A percentile compares a stretch with the other conserved stretches of the same genome.
Conservation (phyloP, 1,284 basidiomycete genomes). For the Coniferiporia weirii region DNA sequence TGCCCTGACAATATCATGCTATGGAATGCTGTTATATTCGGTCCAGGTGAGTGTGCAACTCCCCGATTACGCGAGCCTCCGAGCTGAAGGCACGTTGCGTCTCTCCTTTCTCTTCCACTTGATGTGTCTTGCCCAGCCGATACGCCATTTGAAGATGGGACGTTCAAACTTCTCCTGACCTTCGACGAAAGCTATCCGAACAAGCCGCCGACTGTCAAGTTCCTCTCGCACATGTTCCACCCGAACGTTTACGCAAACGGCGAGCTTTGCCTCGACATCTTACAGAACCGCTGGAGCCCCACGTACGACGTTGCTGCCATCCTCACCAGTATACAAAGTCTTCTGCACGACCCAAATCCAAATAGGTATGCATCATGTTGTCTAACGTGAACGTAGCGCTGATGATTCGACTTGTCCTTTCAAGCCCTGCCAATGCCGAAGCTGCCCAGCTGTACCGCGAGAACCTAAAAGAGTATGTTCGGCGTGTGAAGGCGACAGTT, state of each 20-base stretch:
- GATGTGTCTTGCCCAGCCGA: constrained; percentile 56
- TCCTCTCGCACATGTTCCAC: constrained; percentile 97
- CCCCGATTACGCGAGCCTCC: background rate
- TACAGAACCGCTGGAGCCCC: constrained; percentile 97
- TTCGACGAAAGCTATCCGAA: constrained; percentile 99
- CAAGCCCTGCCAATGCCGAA: constrained; percentile 94
- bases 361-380: constrained; percentile 48
- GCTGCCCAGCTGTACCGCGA: constrained; percentile 94
- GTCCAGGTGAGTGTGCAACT: constrained; percentile 67
- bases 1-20: constrained; percentile 98
- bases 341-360: constrained; percentile 96
- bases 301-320: constrained; percentile 99
- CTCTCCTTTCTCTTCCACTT: background rate
- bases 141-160: constrained; percentile 98
- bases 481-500: constrained; percentile 86
- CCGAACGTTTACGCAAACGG: constrained; percentile 99
- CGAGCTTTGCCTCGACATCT: constrained; percentile 95
- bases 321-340: constrained; percentile 90
- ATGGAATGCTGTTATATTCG: constrained; percentile 99
- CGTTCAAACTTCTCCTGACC: constrained; percentile 92
- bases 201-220: constrained; percentile 96
- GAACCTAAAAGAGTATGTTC: constrained; percentile 97
- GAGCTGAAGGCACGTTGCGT: constrained; percentile 17
- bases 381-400: background rate
- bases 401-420: background rate